These are phyloP conservation scores for Primulina huaijiensis DNA, from an alignment of 257 asterid species.

Conservation along the genomic window DNA sequence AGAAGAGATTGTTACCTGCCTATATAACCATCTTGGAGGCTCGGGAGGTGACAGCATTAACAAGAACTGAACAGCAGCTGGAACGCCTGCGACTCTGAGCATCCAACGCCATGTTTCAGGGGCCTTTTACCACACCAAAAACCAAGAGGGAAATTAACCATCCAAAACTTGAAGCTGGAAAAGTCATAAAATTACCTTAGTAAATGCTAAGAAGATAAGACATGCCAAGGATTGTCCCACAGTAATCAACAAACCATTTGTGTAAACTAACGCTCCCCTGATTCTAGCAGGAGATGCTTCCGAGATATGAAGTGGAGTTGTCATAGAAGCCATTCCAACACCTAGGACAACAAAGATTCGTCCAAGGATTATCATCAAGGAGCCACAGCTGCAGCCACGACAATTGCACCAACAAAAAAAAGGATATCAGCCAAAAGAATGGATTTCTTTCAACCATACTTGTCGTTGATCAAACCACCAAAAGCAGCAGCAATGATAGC, in stretches of 20 bases:
- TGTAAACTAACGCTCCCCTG: neutral
- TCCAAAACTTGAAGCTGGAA: neutral
- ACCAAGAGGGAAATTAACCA: constrained; percentile 15
- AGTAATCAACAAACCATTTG: constrained; percentile 1
- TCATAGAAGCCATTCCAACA: neutral
- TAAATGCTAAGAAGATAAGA: neutral
- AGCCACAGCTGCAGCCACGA: neutral
- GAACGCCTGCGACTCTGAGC: constrained; percentile 25
- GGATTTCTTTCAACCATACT: neutral
- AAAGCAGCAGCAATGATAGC: constrained; percentile 76
- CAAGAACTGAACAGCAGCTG: constrained; percentile 63
- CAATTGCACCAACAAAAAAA: neutral
- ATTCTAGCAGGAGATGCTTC: neutral
- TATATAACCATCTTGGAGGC: constrained; percentile 84
- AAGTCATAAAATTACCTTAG: neutral
- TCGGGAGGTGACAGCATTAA: constrained; percentile 77
- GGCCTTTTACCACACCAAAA: neutral
- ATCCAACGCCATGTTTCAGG: neutral
- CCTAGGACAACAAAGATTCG: neutral
- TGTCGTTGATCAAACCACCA: constrained; percentile 42
- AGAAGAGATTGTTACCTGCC: constrained; percentile 35
- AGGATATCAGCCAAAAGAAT: neutral
- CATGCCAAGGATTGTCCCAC: neutral
- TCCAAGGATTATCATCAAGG: neutral
- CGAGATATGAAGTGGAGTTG: neutral